phyloP scores from a whole-genome alignment of 495 filamentous ascomycete species.

The Penicillium atrosanguineum region DNA sequence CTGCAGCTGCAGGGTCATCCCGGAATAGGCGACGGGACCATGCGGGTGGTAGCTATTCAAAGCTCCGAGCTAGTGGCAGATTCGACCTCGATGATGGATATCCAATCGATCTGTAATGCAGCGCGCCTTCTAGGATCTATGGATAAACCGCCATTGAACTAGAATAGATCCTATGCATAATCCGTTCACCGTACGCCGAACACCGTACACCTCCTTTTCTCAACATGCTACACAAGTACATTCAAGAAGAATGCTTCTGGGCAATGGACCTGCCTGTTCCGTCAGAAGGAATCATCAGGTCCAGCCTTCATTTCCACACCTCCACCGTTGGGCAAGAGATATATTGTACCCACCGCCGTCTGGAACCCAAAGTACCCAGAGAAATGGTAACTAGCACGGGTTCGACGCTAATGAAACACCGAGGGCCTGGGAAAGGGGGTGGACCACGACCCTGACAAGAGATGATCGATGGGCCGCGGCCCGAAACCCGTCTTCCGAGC shows the following conservation, averaged over 20 bases:
- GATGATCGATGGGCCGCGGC: constrained; percentile 14
- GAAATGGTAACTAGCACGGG: constrained; percentile 9
- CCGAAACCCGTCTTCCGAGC: background rate
- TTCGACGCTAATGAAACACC: constrained; percentile 12
- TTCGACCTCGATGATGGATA: background rate
- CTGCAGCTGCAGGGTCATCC: constrained; percentile 18
- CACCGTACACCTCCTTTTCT: background rate
- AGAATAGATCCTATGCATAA: background rate
- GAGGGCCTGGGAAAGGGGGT: constrained; percentile 12
- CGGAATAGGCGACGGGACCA: constrained; percentile 3
- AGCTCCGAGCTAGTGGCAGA: background rate
- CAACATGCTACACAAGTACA: background rate
- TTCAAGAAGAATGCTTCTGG: background rate
- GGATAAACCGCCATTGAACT: no score
- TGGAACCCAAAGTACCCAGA: constrained; percentile 5
- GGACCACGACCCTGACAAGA: constrained; percentile 11
- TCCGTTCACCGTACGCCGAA: background rate
- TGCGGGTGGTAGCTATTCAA: background rate
- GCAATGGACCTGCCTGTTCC: background rate
- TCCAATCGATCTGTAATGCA: background rate
- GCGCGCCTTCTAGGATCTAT: background rate
- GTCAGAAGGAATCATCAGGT: background rate
- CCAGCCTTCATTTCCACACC: background rate
- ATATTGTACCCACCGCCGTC: background rate
- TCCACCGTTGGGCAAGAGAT: background rate